Conservation (phyloP, 73 alveolate species). For the Paraurostyla sp. region DNA sequence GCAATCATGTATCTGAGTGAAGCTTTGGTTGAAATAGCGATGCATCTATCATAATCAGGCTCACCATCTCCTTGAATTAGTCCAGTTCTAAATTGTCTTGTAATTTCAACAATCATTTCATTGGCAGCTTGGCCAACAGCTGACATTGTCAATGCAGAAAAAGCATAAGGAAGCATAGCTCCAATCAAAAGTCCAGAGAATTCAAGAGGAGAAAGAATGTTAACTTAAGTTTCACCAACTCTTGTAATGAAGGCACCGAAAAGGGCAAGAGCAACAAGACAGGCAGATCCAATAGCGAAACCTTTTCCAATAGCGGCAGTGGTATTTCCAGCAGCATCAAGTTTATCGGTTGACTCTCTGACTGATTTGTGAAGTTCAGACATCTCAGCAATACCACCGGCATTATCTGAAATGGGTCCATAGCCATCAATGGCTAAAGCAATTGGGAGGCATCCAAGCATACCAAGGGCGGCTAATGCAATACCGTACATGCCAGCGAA, state of each 20-base stretch:
- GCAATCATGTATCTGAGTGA: slow-evolving; percentile 89
- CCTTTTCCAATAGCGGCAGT: slow-evolving; percentile 99
- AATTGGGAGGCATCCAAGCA: slow-evolving; percentile 93
- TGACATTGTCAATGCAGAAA: slow-evolving; percentile 96
- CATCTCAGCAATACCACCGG: slow-evolving; percentile 99
- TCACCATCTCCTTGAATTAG: slow-evolving; percentile 75
- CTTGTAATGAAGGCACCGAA: slow-evolving; percentile 94
- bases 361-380: slow-evolving; percentile 88
- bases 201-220: slow-evolving; percentile 79
- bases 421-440: slow-evolving; percentile 96
- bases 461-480: slow-evolving; percentile 97
- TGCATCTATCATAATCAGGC: slow-evolving; percentile 92
- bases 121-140: slow-evolving; percentile 97
- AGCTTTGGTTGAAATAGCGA: slow-evolving; percentile 89
- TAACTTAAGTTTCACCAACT: slow-evolving; percentile 67
- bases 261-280: slow-evolving; percentile 95
- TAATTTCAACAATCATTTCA: slow-evolving; percentile 95
- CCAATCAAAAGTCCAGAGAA: slow-evolving; percentile 93
- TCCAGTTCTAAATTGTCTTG: slow-evolving; percentile 83
- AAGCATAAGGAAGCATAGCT: slow-evolving; percentile 95
- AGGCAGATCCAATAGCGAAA: slow-evolving; percentile 99
- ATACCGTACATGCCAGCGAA: slow-evolving; percentile 92
- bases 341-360: slow-evolving; percentile 95
- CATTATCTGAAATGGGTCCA: slow-evolving; percentile 98
- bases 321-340: slow-evolving; percentile 99